phyloP scores from a whole-genome alignment of 108 stramenopile genomes.

The Conticribra weissflogii region DNA sequence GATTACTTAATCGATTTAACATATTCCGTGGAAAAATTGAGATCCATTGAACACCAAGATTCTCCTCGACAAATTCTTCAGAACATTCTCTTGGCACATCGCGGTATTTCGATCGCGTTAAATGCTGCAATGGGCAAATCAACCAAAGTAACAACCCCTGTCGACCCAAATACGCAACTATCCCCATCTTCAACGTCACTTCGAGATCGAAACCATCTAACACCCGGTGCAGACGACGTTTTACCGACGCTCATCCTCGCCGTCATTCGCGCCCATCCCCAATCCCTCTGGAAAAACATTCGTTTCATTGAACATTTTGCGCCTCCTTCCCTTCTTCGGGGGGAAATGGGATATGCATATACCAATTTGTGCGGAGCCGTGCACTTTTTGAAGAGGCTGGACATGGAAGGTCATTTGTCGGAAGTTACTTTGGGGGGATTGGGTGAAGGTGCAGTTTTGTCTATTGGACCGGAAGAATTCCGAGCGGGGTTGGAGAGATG shows the following conservation, averaged over 20 bases:
- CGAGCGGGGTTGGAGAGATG: slow-evolving; percentile 51
- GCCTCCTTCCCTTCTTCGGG: slow-evolving; percentile 58
- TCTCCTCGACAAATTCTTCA: slow-evolving; percentile 79
- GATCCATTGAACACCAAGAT: slow-evolving; percentile 56
- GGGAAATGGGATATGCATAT: slow-evolving; percentile 86
- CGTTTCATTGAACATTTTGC: slow-evolving; percentile 74
- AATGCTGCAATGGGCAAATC: slow-evolving; percentile 44
- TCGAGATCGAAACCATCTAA: too few species aligned
- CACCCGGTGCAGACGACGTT: slow-evolving; percentile 81
- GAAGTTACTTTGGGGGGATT: slow-evolving; percentile 35
- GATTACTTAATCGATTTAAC: slow-evolving; percentile 46
- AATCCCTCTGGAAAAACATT: slow-evolving; percentile 49
- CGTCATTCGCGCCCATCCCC: slow-evolving; percentile 61
- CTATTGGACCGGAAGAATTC: slow-evolving; percentile 67
- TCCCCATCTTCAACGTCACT: too few species aligned
- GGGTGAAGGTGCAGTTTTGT: slow-evolving; percentile 50
- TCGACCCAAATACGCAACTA: too few species aligned
- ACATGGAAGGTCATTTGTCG: slow-evolving; percentile 44
- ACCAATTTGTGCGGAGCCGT: slow-evolving; percentile 86
- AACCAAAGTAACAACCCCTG: slow-evolving; percentile 7
- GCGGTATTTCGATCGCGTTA: slow-evolving; percentile 64
- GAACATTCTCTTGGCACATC: slow-evolving; percentile 65
- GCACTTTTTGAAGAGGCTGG: slow-evolving; percentile 78
- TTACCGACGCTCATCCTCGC: slow-evolving; percentile 81
- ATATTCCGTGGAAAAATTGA: slow-evolving; percentile 54